phyloP scores from a whole-genome alignment of 352 stramenopile species.

The Pythium chondricola region DNA sequence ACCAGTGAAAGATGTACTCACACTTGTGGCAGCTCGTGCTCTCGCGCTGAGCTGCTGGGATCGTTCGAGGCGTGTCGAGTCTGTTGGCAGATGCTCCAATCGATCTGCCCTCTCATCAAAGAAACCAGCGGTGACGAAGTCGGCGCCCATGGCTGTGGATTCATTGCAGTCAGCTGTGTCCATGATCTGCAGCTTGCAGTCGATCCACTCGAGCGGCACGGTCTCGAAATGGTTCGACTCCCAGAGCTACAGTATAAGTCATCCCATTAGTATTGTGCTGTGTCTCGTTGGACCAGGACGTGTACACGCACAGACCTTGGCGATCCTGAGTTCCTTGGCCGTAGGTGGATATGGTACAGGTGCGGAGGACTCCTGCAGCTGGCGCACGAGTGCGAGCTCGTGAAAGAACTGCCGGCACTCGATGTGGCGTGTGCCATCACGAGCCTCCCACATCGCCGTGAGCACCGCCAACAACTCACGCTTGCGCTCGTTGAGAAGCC shows the following conservation, averaged over 20 bases:
- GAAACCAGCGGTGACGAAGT: conserved; percentile 12
- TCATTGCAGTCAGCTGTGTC: neutral
- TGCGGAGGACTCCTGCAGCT: conserved; percentile 19
- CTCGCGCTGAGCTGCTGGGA: conserved; percentile 14
- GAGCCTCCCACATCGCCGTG: conserved; percentile 17
- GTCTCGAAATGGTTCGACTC: conserved; percentile 18
- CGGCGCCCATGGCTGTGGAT: neutral
- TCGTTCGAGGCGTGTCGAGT: conserved; percentile 4
- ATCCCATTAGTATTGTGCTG: neutral
- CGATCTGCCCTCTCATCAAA: conserved; percentile 12
- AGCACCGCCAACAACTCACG: conserved; percentile 11
- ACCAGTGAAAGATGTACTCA: too few species aligned
- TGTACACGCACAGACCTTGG: neutral
- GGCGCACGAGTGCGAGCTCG: conserved; percentile 11
- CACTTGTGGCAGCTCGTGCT: too few species aligned
- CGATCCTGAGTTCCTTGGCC: neutral
- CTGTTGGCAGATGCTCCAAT: conserved; percentile 4
- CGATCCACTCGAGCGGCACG: conserved; percentile 10
- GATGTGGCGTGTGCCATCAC: conserved; percentile 9
- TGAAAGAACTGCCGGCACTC: conserved; percentile 14
- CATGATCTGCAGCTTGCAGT: neutral
- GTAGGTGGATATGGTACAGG: too few species aligned
- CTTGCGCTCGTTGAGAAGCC: conserved; percentile 6
- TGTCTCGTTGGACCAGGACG: too few species aligned
- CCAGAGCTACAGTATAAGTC: conserved; percentile 4